Evolutionary conservation across 1,284 basidiomycete genomes (phyloP), one percentile per base, ranked within the genome.

Genomic region (Taiwanofungus camphoratus): DNA sequence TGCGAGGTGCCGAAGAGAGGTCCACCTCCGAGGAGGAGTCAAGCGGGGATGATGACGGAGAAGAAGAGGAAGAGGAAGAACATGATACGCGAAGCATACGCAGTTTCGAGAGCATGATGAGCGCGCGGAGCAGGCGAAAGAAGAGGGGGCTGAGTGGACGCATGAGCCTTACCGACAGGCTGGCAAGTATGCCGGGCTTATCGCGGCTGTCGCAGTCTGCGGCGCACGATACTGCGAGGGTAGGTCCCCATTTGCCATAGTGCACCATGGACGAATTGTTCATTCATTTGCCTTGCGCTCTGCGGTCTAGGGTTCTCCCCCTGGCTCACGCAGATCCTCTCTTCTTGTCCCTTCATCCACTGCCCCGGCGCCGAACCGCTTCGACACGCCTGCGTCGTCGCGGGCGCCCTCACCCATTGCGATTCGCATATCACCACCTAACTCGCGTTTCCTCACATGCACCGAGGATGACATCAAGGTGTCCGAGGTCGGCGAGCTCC

Each of bases 41-140:
- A n/a, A 52, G 48, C 9, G 59, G 59, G 12, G 58, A 57, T 0
- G 65, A 62, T 0, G 64, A 66, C 21, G 51, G 65, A 7, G 62
- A 67, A 9, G 60, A 66, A 9, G 64, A 65, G 3, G 66, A 63
- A 22, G 66, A 65, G 19, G 65, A 60, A 8, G 73, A 59, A 18
- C 66, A 71, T 40, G 79, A 85, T 58, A 56, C 76, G 35, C 72
- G 79, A 63, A 88, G 85, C 54, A 88, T 90, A 43, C 69, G 75
- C 51, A 90, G 84, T 58, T 90, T 92, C 54, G 85, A 86, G 65
- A 88, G 77, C 52, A 88, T 89, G 85, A 70, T 88, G 72, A 80
- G 71, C 55, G 62, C 65, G 15, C 65, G 68, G 41, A 69, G 68
- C 45, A 59, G 62, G 57, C 68, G 57, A 51, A 56, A 54, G 46